Base-by-base conservation (phyloP, 305 asterid species). In the Fraxinus latifolia region DNA sequence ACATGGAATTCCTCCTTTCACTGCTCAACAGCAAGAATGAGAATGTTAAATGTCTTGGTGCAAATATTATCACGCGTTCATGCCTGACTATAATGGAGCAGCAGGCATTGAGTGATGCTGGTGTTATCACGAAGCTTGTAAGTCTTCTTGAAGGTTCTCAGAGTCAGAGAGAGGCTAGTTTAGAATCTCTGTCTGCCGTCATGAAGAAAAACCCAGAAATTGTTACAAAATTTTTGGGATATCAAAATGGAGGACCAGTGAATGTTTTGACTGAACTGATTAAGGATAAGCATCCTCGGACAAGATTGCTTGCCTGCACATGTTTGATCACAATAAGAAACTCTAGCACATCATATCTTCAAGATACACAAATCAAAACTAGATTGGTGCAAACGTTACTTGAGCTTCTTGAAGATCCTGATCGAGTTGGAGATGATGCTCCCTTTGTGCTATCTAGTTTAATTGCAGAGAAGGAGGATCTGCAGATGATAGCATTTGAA, bases 371-470 rank as follows among this genome's bases (percentile, higher is more conserved):
- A 82, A 84, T 89, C 83, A 92, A 89, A 87, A 87, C 88, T 55
- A 90, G 88, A 78, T 81, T 96, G 90, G 89, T 96, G 17, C 27
- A 84, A 21, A 84, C 92, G 82, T 88, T 96, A 79, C 90, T 90
- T 77, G 98, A 96, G 84, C 98, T 96, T 84, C 91, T 96, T 36
- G 97, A 94, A 84, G 97, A 94, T 85, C 90, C 92, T 77, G 96
- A 93, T 86, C 98, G 91, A 91, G 98, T 94, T 82, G 98, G 99
- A 85, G 99, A 93, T 44, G 98, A 94, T 70, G 97, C 96, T 65
- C 94, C 97, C 27, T 91, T 91, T 91, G 94, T 89, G 82, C 78
- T 96, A 82, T 91, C 97, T 83, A 88, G 85, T 91, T 93, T 94
- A 86, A 86, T 91, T 77, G 83, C 86, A 55, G 97, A 87, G 77